A percentile compares a stretch with the other conserved stretches of the same genome.
These are phyloP conservation scores for Gnaphalium uliginosum DNA, from an alignment of 129 eudicot species.

Conservation along the genomic window DNA sequence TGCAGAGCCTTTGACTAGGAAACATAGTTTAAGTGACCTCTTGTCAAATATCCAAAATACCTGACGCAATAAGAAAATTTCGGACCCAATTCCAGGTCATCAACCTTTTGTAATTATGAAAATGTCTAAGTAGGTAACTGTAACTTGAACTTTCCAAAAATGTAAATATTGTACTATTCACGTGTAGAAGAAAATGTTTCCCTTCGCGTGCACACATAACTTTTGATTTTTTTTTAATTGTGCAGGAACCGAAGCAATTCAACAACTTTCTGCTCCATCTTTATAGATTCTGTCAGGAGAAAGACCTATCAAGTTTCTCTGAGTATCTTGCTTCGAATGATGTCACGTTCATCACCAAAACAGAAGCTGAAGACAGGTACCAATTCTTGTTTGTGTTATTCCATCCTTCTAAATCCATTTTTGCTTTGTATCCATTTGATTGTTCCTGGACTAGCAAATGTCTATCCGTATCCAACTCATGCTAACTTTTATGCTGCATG, in stretches of 20 bases:
- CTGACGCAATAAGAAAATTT: too few relatives aligned
- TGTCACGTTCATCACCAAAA: constrained; percentile 63
- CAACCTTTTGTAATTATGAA: neutral
- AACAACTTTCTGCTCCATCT: constrained; percentile 73
- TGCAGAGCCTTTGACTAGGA: neutral
- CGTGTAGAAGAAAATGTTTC: constrained; percentile 6
- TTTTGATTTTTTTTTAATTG: neutral
- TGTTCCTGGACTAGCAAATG: neutral
- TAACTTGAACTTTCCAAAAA: neutral
- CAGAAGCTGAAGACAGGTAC: constrained; percentile 85
- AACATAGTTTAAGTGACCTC: too few relatives aligned
- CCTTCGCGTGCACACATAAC: neutral
- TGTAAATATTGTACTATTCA: neutral
- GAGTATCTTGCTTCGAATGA: constrained; percentile 60
- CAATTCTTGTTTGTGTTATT: neutral
- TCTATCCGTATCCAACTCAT: neutral
- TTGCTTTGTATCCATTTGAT: neutral
- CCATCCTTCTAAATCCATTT: neutral
- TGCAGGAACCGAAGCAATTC: constrained; percentile 87
- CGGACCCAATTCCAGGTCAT: too few relatives aligned
- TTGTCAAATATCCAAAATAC: too few relatives aligned
- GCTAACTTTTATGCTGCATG: neutral
- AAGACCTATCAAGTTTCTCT: constrained; percentile 52
- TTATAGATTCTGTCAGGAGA: constrained; percentile 61
- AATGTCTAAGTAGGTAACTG: neutral